These are phyloP conservation scores for Chytridium lagenaria DNA, from an alignment of 371 early-diverging fungal species.

Conservation along the genomic window DNA sequence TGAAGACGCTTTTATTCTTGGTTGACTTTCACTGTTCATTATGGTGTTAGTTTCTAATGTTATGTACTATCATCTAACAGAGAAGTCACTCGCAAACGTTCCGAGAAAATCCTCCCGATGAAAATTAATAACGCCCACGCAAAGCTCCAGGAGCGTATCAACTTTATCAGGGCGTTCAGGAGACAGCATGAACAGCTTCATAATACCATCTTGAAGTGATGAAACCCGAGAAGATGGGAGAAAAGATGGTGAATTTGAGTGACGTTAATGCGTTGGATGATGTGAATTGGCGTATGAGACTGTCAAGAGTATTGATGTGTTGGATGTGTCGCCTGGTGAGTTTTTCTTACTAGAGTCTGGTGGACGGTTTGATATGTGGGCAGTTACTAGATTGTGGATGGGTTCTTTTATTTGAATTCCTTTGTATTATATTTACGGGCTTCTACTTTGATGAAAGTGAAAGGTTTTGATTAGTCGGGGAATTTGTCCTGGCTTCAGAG, in stretches of 20 bases:
- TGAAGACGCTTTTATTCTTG: too few species aligned
- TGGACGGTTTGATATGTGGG: not conserved
- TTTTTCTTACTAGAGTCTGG: slow-evolving; percentile 3
- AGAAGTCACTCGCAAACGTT: slow-evolving; percentile 88
- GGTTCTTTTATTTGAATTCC: too few species aligned
- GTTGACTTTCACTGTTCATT: too few species aligned
- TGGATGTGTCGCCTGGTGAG: slow-evolving; percentile 84
- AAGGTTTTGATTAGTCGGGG: too few species aligned
- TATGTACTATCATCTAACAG: too few species aligned
- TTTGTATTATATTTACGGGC: too few species aligned
- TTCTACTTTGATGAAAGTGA: too few species aligned
- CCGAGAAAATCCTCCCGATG: slow-evolving; percentile 88
- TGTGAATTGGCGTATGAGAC: slow-evolving; percentile 91
- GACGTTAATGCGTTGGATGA: slow-evolving; percentile 38
- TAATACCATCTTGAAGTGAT: slow-evolving; percentile 94
- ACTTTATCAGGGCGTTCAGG: slow-evolving; percentile 89
- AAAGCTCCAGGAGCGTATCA: slow-evolving; percentile 91
- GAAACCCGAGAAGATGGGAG: slow-evolving; percentile 48
- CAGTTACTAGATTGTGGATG: too few species aligned
- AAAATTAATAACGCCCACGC: slow-evolving; percentile 92
- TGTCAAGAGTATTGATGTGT: slow-evolving; percentile 91
- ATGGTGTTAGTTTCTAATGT: too few species aligned
- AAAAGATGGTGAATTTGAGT: slow-evolving; percentile 18
- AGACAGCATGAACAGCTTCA: slow-evolving; percentile 96
- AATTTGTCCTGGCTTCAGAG: too few species aligned